Base-by-base conservation (phyloP, 345 rosid genomes). In the Gossypium turneri region DNA sequence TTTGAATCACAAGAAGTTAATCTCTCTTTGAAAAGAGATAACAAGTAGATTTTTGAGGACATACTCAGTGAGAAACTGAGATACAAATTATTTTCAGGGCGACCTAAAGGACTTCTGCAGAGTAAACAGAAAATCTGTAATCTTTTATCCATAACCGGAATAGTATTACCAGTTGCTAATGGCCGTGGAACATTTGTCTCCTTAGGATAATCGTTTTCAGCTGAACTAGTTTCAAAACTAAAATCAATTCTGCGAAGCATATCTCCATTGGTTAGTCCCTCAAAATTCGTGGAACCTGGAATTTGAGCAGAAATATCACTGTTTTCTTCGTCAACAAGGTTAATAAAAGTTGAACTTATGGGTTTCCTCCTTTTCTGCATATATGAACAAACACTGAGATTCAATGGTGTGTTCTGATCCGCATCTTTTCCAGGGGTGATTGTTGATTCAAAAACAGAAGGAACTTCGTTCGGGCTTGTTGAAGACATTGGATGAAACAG, bases 331-430 rank as follows among this genome's bases (percentile, higher is more conserved):
- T 68, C 78, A 75, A 34, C 58, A 62, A 85, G 84, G 77, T 79
- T 78, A 67, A 82, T 74, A 63, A 81, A 73, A 57, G 87, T 83
- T 44, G 81, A 83, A 82, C 71, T 73, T 16, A 78, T 67, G 63
- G 74, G 74, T 81, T 79, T 86, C 85, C 90, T 86, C 80, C 89
- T 84, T 80, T 91, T 93, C 75, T 80, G 82, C 70, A 79, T 77
- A 73, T 81, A 91, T 71, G 96, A 94, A 82, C 86, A 90, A 76
- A 82, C 92, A 75, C 98, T 94, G 43, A 44, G 62, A 82, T 82
- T 82, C 73, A 79, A 73, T 80, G 92, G 75, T 59, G 87, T 77
- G 67, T 75, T 77, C 17, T 72, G 77, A 60, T 74, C 29, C 44
- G 73, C 75, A 74, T 86, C 79, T 74, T 82, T 87, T 62, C 78